Evolutionary conservation across 441 rosid species (phyloP).

Genomic region (Corymbia calophylla): DNA sequence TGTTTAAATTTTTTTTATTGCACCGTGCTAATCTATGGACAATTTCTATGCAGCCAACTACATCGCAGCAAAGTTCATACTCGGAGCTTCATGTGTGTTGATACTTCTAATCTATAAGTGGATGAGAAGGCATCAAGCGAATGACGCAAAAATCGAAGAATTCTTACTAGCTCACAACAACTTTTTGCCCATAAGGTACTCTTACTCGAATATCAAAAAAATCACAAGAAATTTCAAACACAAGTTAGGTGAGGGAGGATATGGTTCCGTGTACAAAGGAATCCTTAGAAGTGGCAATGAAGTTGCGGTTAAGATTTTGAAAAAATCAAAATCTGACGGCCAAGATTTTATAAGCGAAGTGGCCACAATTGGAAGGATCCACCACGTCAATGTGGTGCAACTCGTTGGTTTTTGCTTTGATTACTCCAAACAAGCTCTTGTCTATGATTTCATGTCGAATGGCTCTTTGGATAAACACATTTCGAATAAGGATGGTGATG

Average conservation of each 20-base stretch:
- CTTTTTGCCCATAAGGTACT: not conserved
- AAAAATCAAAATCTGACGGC: fast-evolving
- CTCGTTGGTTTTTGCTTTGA: not conserved
- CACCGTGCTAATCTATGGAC: not conserved
- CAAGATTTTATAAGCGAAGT: not conserved
- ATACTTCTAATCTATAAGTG: not conserved
- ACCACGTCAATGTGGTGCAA: not conserved
- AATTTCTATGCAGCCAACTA: not conserved
- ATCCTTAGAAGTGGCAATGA: not conserved
- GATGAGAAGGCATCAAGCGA: not conserved
- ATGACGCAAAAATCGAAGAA: fast-evolving
- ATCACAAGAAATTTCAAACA: not conserved
- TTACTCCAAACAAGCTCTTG: not conserved
- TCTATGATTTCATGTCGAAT: not conserved
- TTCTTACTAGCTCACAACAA: not conserved
- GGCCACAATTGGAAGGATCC: not conserved
- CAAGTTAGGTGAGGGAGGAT: not conserved
- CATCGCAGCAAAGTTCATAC: not conserved
- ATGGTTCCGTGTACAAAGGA: fast-evolving
- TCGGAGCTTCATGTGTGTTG: not conserved
- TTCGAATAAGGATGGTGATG: not conserved
- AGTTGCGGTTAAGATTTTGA: not conserved
- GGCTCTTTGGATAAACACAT: not conserved
- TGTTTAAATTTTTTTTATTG: too few relatives aligned
- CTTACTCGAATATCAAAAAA: not conserved